Base-by-base conservation (phyloP, 371 early-diverging fungal genomes). In the Paraphysoderma sedebokerense region DNA sequence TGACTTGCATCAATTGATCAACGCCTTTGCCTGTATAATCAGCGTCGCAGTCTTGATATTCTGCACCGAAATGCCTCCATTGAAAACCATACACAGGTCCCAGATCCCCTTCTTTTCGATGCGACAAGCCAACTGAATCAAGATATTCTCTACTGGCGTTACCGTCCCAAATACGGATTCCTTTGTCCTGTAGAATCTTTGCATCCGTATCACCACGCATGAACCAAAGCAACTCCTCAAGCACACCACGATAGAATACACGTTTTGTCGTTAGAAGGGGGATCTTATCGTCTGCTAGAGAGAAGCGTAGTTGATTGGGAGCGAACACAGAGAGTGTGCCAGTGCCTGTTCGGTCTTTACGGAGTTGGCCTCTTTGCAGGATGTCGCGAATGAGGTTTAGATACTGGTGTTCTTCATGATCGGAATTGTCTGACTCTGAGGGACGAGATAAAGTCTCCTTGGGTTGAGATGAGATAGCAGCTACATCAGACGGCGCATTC, bases 11-110 rank as follows among this genome's bases (percentile, higher is more conserved):
- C 4, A 99, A 66, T 58, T 99, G 99, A 56, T 99, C 99, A 7
- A 92, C 75, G 7, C 99, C 99, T 59, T 87, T 65, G 3, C 89
- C 90, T 0, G 81, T 71, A 53, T 99, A 99, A 55, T 92, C 87
- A 1, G 79, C 76, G 52, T 90, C 80, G 31, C 83, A 84, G 41
- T 81, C 84, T 24, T 64, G 56, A 58, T 99, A 99, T 48, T 80
- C 63, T 0, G 99, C 99, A 0, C 99, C 99, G 73, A 97, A 99
- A 60, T 98, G 97, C 34, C 99, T 70, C 99, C 99, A 99, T 60
- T 99, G 99, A 63, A 92, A 99, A 7, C 99, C 99, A 56, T 99
- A 99, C 27, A 99, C 88, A 1, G 99, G 99, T 0, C 99, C 99
- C 22, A 99, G 64, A 54, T 98, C 99, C 19, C 97, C 96, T 47